Evolutionary conservation across 441 rosid genomes (phyloP).

Genomic region (Capsella rubella): DNA sequence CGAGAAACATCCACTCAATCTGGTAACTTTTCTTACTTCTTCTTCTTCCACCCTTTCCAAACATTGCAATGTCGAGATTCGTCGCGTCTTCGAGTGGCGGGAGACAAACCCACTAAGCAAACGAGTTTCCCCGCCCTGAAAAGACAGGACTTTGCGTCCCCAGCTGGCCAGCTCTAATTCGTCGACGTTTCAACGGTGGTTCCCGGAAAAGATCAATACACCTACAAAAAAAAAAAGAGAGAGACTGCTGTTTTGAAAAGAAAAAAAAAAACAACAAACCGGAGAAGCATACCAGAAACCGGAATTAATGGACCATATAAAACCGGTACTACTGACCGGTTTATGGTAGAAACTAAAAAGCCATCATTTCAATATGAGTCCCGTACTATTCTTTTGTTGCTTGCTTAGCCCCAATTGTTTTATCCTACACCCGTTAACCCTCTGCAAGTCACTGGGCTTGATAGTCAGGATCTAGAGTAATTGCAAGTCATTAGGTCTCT

Average conservation of each 20-base stretch:
- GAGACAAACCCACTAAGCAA: conserved; percentile 15
- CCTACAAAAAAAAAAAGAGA: background rate
- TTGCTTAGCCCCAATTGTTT: background rate
- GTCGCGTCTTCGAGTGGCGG: conserved; percentile 36
- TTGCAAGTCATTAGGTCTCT: conserved; percentile 15
- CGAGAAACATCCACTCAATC: conserved; percentile 40
- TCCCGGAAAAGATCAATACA: conserved; percentile 18
- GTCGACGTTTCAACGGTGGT: conserved; percentile 6
- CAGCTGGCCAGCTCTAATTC: conserved; percentile 58
- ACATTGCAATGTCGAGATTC: conserved; percentile 52
- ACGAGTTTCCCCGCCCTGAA: conserved; percentile 45
- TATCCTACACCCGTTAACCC: background rate
- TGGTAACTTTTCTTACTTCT: conserved; percentile 23
- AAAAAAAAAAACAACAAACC: conserved; percentile 7
- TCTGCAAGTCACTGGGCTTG: conserved; percentile 26
- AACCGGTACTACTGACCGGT: background rate
- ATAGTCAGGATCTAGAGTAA: conserved; percentile 56
- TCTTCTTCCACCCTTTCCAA: conserved; percentile 35
- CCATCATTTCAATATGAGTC: background rate
- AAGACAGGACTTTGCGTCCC: conserved; percentile 43
- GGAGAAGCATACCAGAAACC: conserved; percentile 9
- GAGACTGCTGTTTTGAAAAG: background rate
- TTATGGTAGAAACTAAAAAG: background rate
- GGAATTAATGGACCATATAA: background rate
- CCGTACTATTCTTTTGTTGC: background rate